Percentiles rank a stretch among this genome's conserved stretches.
Evolutionary conservation across 345 rosid species (phyloP).

Genomic region (Angophora floribunda): DNA sequence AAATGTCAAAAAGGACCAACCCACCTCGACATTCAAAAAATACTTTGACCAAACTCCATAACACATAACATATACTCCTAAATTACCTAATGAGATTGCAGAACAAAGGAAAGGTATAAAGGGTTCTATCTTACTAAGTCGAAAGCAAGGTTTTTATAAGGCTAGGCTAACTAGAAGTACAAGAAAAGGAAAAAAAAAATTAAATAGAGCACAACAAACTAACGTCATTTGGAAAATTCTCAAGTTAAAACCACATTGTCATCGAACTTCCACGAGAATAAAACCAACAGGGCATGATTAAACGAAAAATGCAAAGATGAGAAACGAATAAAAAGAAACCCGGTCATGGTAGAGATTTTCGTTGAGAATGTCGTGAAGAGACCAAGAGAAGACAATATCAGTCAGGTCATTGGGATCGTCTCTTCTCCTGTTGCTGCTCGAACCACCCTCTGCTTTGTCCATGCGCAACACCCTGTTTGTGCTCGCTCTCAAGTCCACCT

Average conservation of each 20-base stretch:
- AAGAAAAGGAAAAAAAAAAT: not conserved
- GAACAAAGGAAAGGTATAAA: too few relatives aligned
- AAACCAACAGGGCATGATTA: too few relatives aligned
- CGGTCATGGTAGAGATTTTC: too few relatives aligned
- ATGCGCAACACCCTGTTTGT: not conserved
- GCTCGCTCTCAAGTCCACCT: not conserved
- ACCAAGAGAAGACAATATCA: conserved; percentile 19
- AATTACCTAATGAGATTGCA: not conserved
- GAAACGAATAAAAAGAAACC: too few relatives aligned
- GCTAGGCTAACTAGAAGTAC: not conserved
- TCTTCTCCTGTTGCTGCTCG: not conserved
- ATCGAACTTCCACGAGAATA: not conserved
- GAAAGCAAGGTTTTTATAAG: not conserved
- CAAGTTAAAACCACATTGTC: not conserved
- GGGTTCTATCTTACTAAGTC: not conserved
- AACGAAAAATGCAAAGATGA: too few relatives aligned
- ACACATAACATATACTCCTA: not conserved
- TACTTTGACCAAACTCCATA: not conserved
- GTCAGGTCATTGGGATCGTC: not conserved
- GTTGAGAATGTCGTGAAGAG: conserved; percentile 16
- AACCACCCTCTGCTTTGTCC: not conserved
- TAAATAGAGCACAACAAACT: not conserved
- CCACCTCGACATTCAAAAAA: not conserved
- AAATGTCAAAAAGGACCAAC: not conserved
- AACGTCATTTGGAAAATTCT: not conserved